Percentiles rank a stretch among this genome's conserved stretches.
These are phyloP conservation scores for Tetraselmis chui DNA, from an alignment of 139 green algal species.

Conservation along the genomic window DNA sequence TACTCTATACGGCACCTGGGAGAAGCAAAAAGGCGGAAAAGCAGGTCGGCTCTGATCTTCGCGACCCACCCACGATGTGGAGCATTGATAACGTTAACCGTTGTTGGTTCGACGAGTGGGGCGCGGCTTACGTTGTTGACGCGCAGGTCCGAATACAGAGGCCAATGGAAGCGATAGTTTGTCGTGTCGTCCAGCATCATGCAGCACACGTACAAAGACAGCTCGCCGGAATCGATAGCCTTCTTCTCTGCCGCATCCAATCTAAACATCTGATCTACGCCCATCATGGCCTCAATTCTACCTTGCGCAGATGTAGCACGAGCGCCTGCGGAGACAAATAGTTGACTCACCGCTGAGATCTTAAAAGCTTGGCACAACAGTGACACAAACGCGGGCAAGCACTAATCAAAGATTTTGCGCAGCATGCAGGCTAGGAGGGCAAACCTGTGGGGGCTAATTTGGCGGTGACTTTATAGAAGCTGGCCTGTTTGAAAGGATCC, in stretches of 20 bases:
- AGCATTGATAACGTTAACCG: too few relatives aligned
- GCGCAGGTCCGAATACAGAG: conserved; percentile 33
- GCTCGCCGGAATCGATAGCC: background rate
- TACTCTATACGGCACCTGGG: conserved; percentile 18
- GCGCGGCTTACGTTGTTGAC: conserved; percentile 30
- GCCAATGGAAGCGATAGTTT: conserved; percentile 66
- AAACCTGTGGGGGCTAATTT: too few relatives aligned
- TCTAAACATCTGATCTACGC: background rate
- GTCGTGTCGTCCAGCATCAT: conserved; percentile 55
- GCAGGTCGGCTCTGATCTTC: too few relatives aligned
- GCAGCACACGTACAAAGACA: conserved; percentile 30
- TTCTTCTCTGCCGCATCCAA: background rate
- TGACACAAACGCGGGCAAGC: too few relatives aligned
- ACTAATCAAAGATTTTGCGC: too few relatives aligned
- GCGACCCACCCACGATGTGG: too few relatives aligned
- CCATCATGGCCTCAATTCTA: background rate
- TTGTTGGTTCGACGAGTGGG: too few relatives aligned
- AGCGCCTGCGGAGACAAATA: background rate
- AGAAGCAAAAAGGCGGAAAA: background rate
- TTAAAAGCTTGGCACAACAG: too few relatives aligned
- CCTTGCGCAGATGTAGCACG: background rate
- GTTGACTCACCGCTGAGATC: too few relatives aligned
- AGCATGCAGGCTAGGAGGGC: too few relatives aligned
- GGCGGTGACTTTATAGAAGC: too few relatives aligned
- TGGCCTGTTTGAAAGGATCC: too few relatives aligned